Evolutionary conservation across 805 yeast species (phyloP).

Genomic region (Lipomyces yamadae): DNA sequence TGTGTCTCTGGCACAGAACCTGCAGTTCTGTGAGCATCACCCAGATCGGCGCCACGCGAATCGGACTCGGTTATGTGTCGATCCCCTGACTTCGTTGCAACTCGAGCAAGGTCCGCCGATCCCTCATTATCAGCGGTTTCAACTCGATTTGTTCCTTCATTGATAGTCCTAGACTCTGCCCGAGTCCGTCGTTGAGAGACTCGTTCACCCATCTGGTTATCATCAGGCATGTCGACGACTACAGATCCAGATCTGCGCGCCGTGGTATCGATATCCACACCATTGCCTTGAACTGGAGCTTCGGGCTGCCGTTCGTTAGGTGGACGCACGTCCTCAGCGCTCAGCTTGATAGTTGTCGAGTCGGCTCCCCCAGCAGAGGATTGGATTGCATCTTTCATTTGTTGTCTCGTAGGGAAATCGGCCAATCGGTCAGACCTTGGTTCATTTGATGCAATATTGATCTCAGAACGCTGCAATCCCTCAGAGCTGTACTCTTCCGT

Average conservation of each 20-base stretch:
- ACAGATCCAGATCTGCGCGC: too few relatives aligned
- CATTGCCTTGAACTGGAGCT: too few relatives aligned
- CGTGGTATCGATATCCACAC: too few relatives aligned
- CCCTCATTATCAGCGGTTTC: neutral
- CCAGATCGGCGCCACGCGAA: neutral
- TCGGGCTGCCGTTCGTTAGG: neutral
- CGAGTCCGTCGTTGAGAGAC: neutral
- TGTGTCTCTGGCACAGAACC: neutral
- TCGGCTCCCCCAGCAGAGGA: neutral
- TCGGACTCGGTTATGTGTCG: constrained; percentile 8
- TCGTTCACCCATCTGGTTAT: too few relatives aligned
- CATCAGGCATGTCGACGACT: too few relatives aligned
- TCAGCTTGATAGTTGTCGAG: neutral
- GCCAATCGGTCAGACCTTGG: neutral
- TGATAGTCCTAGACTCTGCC: neutral
- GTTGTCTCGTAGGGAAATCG: neutral
- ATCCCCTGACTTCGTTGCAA: neutral
- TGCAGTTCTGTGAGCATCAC: neutral
- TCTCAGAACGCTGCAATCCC: neutral
- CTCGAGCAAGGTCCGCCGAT: neutral
- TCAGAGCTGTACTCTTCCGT: neutral
- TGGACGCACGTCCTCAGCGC: neutral
- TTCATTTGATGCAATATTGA: neutral
- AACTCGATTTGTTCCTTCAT: neutral
- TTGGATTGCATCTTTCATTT: neutral